phyloP scores from a whole-genome alignment of 805 yeast genomes.

The Isabelozyma pseudorhagii region DNA sequence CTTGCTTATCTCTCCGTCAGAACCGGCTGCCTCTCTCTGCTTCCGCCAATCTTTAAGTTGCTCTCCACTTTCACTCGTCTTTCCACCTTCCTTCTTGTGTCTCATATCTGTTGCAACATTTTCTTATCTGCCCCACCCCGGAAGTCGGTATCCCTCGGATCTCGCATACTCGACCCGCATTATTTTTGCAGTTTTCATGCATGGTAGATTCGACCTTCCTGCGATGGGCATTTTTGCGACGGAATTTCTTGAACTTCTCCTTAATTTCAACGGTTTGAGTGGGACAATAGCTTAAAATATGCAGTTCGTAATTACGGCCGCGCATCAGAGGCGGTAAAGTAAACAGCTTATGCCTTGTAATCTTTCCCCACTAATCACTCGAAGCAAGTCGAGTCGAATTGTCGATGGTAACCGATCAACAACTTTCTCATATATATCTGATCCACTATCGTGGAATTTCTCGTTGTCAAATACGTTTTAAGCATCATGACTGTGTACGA shows the following conservation, averaged over 20 bases:
- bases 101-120: too few species aligned
- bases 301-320: too few species aligned
- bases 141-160: not conserved
- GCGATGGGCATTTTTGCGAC: not conserved
- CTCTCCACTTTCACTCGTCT: not conserved
- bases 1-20: not conserved
- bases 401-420: not conserved
- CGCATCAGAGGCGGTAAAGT: too few species aligned
- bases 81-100: not conserved
- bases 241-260: not conserved
- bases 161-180: not conserved
- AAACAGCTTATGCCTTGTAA: too few species aligned
- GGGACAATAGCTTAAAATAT: too few species aligned
- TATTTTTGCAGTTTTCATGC: not conserved
- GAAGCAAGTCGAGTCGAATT: not conserved
- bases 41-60: not conserved
- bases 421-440: too few species aligned
- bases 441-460: not conserved
- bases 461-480: not conserved
- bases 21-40: not conserved
- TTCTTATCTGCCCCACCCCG: not conserved
- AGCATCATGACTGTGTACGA: not conserved
- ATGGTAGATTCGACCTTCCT: not conserved
- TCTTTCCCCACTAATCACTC: not conserved
- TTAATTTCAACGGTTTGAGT: not conserved